Conservation (phyloP, 352 stramenopile species). For the Pythium coloratum region DNA sequence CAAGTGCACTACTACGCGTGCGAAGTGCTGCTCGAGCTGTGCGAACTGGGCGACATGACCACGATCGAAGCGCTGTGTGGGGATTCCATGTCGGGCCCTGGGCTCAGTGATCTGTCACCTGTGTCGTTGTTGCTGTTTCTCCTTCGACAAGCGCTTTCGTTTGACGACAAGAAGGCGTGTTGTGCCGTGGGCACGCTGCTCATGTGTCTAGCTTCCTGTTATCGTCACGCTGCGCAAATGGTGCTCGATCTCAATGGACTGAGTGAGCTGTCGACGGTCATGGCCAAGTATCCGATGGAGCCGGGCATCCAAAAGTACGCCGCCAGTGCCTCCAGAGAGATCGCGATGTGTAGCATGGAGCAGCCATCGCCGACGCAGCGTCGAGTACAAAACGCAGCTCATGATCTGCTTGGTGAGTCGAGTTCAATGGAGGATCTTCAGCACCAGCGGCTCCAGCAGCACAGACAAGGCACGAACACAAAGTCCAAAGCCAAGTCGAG, state of each 20-base stretch:
- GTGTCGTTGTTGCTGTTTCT: conserved; percentile 75
- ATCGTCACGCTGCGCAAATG: conserved; percentile 46
- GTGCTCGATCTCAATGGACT: conserved; percentile 64
- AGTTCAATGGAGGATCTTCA: conserved; percentile 31
- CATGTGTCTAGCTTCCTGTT: conserved; percentile 67
- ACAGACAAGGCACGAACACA: not conserved
- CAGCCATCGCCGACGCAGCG: conserved; percentile 10
- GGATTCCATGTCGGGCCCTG: conserved; percentile 22
- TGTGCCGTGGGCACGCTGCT: conserved; percentile 73
- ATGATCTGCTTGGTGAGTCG: conserved; percentile 1
- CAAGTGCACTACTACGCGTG: conserved; percentile 85
- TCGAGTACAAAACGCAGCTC: not conserved
- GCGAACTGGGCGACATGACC: conserved; percentile 59
- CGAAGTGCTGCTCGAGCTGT: conserved; percentile 78
- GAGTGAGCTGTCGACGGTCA: conserved; percentile 68
- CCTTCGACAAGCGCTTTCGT: conserved; percentile 63
- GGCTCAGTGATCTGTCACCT: conserved; percentile 46
- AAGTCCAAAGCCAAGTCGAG: conserved; percentile 35
- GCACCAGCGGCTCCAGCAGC: conserved; percentile 11
- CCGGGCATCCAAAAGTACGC: conserved; percentile 71
- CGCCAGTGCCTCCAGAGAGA: conserved; percentile 51
- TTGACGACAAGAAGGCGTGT: conserved; percentile 81
- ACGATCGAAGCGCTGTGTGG: conserved; percentile 58
- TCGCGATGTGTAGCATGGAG: conserved; percentile 54
- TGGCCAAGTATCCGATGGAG: conserved; percentile 71